Conservation (phyloP, 345 rosid genomes). For the Populus euphratica region DNA sequence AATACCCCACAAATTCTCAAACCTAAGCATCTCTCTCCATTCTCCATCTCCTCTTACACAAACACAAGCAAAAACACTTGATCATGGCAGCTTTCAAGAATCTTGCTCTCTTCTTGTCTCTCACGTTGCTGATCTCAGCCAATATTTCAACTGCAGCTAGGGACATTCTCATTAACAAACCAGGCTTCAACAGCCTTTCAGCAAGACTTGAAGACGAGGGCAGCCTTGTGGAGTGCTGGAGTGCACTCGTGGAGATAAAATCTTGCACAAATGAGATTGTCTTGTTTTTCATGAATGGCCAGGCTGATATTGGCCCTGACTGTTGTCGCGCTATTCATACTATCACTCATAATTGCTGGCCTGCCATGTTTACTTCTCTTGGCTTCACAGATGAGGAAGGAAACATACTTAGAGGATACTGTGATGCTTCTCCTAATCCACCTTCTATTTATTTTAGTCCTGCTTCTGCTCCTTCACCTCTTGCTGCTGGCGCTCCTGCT, state of each 20-base stretch:
- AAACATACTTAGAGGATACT: conserved; percentile 53
- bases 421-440: conserved; percentile 34
- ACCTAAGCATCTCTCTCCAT: not conserved
- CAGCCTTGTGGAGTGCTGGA: conserved; percentile 60
- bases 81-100: conserved; percentile 6
- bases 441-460: not conserved
- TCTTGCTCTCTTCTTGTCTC: conserved; percentile 11
- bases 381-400: conserved; percentile 62
- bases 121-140: conserved; percentile 17
- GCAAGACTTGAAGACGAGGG: conserved; percentile 37
- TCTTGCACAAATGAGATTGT: conserved; percentile 71
- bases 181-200: conserved; percentile 23
- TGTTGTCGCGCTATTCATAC: conserved; percentile 62
- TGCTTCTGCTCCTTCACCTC: conserved; percentile 21
- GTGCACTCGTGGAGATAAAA: conserved; percentile 55
- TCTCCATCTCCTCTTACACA: not conserved
- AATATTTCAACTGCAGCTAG: conserved; percentile 10
- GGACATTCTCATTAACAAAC: conserved; percentile 4
- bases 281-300: conserved; percentile 57
- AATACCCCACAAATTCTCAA: not conserved
- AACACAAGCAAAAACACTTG: not conserved
- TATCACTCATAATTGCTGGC: conserved; percentile 70
- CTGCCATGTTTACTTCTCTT: conserved; percentile 66
- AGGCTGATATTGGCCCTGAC: conserved; percentile 45
- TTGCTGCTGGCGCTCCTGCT: conserved; percentile 16